Conservation (phyloP, 352 stramenopile genomes). For the Globisporangium acanthophoron region DNA sequence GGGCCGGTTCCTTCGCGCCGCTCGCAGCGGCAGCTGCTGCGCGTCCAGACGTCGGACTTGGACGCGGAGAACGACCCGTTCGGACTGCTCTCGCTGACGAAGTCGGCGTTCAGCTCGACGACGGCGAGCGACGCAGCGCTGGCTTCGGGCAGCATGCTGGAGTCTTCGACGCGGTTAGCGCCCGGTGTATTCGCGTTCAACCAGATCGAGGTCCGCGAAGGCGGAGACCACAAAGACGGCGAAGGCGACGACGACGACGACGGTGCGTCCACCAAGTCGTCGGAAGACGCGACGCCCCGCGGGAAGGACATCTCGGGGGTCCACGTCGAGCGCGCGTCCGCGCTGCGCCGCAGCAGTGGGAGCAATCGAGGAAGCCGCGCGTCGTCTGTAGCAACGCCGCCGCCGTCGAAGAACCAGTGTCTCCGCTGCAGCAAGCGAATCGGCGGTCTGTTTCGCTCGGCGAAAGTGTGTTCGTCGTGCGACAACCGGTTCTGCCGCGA, state of each 20-base stretch:
- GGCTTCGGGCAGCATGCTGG: constrained; percentile 3
- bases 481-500: constrained; percentile 39
- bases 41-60: constrained; percentile 35
- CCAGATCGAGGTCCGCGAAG: constrained; percentile 34
- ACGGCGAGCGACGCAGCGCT: constrained; percentile 4
- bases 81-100: constrained; percentile 38
- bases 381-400: constrained; percentile 1
- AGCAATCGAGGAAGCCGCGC: constrained; percentile 2
- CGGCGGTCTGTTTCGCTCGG: constrained; percentile 30
- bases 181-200: constrained; percentile 46
- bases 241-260: constrained; percentile 6
- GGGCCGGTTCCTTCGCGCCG: constrained; percentile 14
- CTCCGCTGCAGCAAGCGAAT: constrained; percentile 38
- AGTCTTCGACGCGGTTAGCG: constrained; percentile 5
- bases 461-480: constrained; percentile 46
- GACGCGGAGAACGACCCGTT: constrained; percentile 46
- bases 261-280: constrained; percentile 9
- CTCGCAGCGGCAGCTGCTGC: constrained; percentile 23
- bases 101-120: constrained; percentile 30
- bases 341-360: background rate
- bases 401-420: constrained; percentile 27
- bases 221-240: constrained; percentile 18
- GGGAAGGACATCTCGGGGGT: background rate
- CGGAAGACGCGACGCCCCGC: constrained; percentile 6
- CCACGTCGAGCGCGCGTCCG: background rate